These are phyloP conservation scores for Coccomyxa subellipsoidea DNA, from an alignment of 163 green algal genomes.

Conservation along the genomic window DNA sequence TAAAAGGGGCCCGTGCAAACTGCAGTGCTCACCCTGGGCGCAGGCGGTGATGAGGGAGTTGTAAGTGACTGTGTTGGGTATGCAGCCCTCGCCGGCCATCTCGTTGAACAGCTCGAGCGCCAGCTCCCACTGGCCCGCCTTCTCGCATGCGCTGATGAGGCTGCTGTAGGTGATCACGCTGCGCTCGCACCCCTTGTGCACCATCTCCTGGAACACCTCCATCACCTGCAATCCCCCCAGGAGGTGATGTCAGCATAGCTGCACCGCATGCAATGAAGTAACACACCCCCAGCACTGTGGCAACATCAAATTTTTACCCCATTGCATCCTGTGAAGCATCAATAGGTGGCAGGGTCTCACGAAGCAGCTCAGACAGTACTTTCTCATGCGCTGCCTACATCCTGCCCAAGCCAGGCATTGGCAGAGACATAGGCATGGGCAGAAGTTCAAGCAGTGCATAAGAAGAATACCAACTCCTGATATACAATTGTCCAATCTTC, in stretches of 20 bases:
- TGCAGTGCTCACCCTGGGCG: constrained; percentile 52
- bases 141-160: constrained; percentile 72
- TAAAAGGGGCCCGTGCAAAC: too few relatives aligned
- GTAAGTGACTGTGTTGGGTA: constrained; percentile 73
- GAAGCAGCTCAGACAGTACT: too few relatives aligned
- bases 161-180: constrained; percentile 76
- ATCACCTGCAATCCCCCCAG: constrained; percentile 41
- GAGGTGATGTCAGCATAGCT: too few relatives aligned
- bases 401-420: too few relatives aligned
- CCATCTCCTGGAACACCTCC: constrained; percentile 65
- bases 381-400: too few relatives aligned
- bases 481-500: too few relatives aligned
- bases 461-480: too few relatives aligned
- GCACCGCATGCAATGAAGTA: neutral
- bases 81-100: constrained; percentile 66
- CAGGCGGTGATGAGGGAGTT: constrained; percentile 81
- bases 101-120: constrained; percentile 69
- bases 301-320: neutral
- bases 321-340: neutral
- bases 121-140: constrained; percentile 62
- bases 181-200: constrained; percentile 68
- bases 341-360: too few relatives aligned
- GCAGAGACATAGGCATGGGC: too few relatives aligned
- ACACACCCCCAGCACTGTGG: too few relatives aligned
- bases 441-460: too few relatives aligned